Evolutionary conservation across 164 flowering plant genomes (phyloP).

Genomic region (Protea cynaroides): DNA sequence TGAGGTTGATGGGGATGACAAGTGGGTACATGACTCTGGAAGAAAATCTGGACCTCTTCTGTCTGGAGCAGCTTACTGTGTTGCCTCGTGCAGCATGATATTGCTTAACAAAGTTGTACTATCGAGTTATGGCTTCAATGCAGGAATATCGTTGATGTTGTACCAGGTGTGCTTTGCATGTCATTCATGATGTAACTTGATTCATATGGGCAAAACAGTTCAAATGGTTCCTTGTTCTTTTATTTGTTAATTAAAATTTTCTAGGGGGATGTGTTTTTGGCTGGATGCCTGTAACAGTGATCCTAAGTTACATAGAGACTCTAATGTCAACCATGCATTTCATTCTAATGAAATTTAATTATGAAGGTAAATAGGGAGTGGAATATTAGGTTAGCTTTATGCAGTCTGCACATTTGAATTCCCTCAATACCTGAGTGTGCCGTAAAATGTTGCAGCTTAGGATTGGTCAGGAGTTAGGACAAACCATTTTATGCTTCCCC

Average conservation of each 20-base stretch:
- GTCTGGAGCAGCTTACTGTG: slow-evolving; percentile 75
- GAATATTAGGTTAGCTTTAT: background rate
- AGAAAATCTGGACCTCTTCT: slow-evolving; percentile 50
- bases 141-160: slow-evolving; percentile 80
- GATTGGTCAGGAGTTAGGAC: background rate
- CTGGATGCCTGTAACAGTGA: no score
- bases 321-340: background rate
- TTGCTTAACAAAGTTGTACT: slow-evolving; percentile 70
- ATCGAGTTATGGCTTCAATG: slow-evolving; percentile 62
- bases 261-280: no score
- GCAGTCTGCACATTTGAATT: background rate
- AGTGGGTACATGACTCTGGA: slow-evolving; percentile 34
- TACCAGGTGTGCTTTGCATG: slow-evolving; percentile 48
- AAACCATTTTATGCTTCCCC: background rate
- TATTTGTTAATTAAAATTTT: no score
- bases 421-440: background rate
- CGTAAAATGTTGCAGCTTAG: no score
- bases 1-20: slow-evolving; percentile 24
- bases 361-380: background rate
- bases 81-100: slow-evolving; percentile 88
- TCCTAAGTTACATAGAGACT: background rate
- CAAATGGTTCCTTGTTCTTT: background rate
- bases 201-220: background rate
- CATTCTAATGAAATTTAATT: background rate
- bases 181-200: background rate